Base-by-base conservation (phyloP, 2,329 filamentous ascomycete species). In the Dryadomyces quercus-mongolicae region DNA sequence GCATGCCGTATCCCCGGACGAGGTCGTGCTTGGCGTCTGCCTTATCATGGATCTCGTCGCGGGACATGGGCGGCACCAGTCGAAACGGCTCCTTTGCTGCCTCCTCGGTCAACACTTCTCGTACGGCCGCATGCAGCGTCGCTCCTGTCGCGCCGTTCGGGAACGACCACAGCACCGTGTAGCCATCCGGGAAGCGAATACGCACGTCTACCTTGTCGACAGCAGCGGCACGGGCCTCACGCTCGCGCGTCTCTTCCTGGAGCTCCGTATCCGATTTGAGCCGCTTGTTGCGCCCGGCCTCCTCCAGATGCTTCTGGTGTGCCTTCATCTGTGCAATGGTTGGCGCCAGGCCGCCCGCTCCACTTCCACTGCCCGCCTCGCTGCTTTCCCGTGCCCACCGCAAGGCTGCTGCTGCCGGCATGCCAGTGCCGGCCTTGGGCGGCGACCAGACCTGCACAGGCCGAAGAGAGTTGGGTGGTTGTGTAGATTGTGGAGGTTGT, bases 121-220 rank as follows among this genome's bases (percentile, higher is more conserved):
- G 75, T 18, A 95, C 87, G 59, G 86, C 88, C 15, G 74, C 72
- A 68, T 97, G 89, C 1, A 98, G 72, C 51, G 80, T 77, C 3
- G 77, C 74, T 1, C 84, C 86, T 0, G 86, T 89, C 53, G 91
- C 84, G 1, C 73, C 66, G 20, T 81, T 80, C 1, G 75, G 77
- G 60, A 94, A 82, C n/a, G 75, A 77, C 70, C 84, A 84, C 52
- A 89, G 81, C 36, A 90, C 81, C 53, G 84, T 82, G 55, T 83
- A 86, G 61, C 91, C 87, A 65, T 97, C 91, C 0, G 92, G 92
- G 61, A 96, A 91, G 25, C 91, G 85, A 50, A 96, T 79, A 59
- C 87, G 89, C 59, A 97, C 76, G 31, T 81, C 77, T 36, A 95
- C 79, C 36, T 80, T 79, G 51, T 78, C 81, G 57, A 91, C 76